phyloP scores from a whole-genome alignment of 805 yeast genomes.

The Candida awuae region DNA sequence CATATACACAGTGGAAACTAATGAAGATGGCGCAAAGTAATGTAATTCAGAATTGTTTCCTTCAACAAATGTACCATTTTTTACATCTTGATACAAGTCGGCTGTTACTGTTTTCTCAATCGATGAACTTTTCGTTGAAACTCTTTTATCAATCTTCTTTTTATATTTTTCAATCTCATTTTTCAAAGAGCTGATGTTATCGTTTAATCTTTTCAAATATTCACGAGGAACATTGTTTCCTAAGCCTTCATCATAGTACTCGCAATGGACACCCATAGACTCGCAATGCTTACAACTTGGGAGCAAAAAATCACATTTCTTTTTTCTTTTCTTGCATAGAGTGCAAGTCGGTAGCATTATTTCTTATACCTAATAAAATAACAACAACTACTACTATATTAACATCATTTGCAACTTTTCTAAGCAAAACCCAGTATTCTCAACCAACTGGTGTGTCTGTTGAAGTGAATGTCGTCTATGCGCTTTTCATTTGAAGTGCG shows the following conservation, averaged over 20 bases:
- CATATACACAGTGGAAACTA: slow-evolving; percentile 11
- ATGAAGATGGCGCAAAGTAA: slow-evolving; percentile 18
- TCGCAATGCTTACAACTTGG: slow-evolving; percentile 17
- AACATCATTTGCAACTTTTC: no score
- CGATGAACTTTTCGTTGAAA: neutral
- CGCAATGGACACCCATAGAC: slow-evolving; percentile 16
- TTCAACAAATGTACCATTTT: slow-evolving; percentile 15
- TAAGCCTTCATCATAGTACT: slow-evolving; percentile 18
- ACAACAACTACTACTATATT: no score
- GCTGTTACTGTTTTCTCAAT: neutral
- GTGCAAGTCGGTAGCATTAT: slow-evolving; percentile 16
- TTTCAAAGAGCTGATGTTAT: slow-evolving; percentile 12
- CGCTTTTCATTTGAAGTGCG: no score
- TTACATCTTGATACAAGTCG: slow-evolving; percentile 8
- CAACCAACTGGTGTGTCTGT: no score
- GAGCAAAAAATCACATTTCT: slow-evolving; percentile 17
- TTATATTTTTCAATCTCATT: slow-evolving; percentile 13
- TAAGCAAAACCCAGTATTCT: no score
- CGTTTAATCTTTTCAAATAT: slow-evolving; percentile 15
- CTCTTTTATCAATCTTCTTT: slow-evolving; percentile 10
- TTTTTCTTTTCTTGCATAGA: slow-evolving; percentile 15
- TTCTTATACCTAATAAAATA: neutral
- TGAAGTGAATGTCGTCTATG: no score
- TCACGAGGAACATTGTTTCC: slow-evolving; percentile 12
- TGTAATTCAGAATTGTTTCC: slow-evolving; percentile 8